phyloP scores from a whole-genome alignment of 257 asterid species.

The Nicotiana benthamiana region DNA sequence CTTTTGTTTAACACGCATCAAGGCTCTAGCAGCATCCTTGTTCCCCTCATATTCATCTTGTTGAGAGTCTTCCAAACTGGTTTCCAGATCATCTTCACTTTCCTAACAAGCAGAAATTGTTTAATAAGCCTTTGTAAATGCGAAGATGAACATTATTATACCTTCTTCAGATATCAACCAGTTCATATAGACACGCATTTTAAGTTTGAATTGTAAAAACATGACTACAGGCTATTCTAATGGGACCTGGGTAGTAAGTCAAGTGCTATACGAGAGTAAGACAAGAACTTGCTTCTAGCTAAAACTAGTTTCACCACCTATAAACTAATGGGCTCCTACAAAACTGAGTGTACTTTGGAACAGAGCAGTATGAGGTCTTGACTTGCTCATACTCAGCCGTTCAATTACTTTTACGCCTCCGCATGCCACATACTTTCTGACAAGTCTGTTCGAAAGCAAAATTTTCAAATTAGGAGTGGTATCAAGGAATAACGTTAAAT shows the following conservation, averaged over 20 bases:
- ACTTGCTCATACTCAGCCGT: not conserved
- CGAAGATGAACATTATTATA: not conserved
- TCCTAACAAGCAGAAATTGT: conserved; percentile 35
- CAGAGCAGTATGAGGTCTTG: not conserved
- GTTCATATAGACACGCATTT: not conserved
- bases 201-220: not conserved
- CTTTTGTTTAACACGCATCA: conserved; percentile 96
- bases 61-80: conserved; percentile 61
- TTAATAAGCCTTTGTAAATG: not conserved
- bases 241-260: not conserved
- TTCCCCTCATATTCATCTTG: conserved; percentile 82
- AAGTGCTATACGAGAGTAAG: not conserved
- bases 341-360: not conserved
- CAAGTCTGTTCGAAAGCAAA: not conserved
- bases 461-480: not conserved
- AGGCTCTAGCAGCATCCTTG: conserved; percentile 97
- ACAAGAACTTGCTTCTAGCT: not conserved
- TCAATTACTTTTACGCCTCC: not conserved
- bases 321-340: not conserved
- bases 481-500: not conserved
- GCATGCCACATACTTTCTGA: not conserved
- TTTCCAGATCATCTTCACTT: conserved; percentile 60
- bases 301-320: not conserved
- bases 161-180: not conserved
- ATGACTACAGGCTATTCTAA: not conserved